These are phyloP conservation scores for Mucuna pruriens DNA, from an alignment of 306 rosid species.

Conservation along the genomic window DNA sequence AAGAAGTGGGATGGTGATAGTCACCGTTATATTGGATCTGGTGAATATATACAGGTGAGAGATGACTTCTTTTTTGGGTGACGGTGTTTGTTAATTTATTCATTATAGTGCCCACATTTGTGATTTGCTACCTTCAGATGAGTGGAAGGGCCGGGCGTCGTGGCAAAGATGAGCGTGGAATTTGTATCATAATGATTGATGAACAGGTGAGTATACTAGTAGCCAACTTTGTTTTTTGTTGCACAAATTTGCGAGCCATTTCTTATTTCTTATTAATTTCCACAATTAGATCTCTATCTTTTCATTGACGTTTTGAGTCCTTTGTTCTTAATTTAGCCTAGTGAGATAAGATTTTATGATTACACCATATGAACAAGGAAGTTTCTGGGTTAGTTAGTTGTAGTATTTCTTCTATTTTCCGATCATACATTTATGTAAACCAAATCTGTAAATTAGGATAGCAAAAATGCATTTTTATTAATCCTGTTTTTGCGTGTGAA, in stretches of 20 bases:
- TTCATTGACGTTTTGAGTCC: background rate
- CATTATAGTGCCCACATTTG: slow-evolving; percentile 19
- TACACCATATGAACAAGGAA: background rate
- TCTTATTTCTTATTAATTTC: background rate
- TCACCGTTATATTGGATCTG: slow-evolving; percentile 93
- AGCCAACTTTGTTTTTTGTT: slow-evolving; percentile 14
- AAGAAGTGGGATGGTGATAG: slow-evolving; percentile 99
- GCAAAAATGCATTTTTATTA: background rate
- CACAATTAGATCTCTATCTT: background rate
- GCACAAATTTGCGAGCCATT: slow-evolving; percentile 5
- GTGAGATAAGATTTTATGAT: background rate
- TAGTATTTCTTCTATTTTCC: background rate
- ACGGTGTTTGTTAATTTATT: slow-evolving; percentile 47
- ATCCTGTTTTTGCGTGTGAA: background rate
- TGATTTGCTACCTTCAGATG: slow-evolving; percentile 63
- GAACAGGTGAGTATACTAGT: slow-evolving; percentile 71
- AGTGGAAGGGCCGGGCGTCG: slow-evolving; percentile 99
- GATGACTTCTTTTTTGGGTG: slow-evolving; percentile 2
- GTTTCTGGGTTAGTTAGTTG: background rate
- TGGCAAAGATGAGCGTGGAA: slow-evolving; percentile 97
- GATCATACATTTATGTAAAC: background rate
- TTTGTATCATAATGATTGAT: slow-evolving; percentile 95
- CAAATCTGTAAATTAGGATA: background rate
- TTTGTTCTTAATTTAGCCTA: background rate
- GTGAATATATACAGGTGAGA: slow-evolving; percentile 98